These are phyloP conservation scores for Solanum lignicaule DNA, from an alignment of 257 asterid genomes.

Conservation along the genomic window DNA sequence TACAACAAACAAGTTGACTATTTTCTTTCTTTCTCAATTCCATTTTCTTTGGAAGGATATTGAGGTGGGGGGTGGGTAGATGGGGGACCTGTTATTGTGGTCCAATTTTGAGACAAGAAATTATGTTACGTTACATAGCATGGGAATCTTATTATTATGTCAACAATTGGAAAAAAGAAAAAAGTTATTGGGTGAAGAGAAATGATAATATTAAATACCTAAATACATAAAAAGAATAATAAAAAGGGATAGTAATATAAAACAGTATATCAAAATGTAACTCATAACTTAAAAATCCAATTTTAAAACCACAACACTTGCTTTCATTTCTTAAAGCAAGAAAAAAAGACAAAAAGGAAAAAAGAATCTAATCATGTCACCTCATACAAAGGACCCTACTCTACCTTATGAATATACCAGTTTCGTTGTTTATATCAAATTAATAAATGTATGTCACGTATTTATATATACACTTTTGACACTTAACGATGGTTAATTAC, in stretches of 20 bases:
- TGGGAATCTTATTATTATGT: neutral
- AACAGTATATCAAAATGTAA: neutral
- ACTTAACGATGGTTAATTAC: neutral
- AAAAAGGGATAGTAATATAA: neutral
- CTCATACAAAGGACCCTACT: neutral
- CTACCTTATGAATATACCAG: neutral
- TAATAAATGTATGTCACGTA: rapidly evolving
- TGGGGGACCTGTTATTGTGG: neutral
- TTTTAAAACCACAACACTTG: neutral
- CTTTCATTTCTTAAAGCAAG: neutral
- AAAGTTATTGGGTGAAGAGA: neutral
- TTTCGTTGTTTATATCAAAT: neutral
- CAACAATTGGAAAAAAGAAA: neutral
- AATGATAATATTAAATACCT: neutral
- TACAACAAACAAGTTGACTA: neutral
- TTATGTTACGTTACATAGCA: neutral
- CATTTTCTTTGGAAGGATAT: neutral
- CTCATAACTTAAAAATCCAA: neutral
- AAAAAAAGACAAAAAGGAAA: neutral
- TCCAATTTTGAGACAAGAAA: slow-evolving; percentile 3
- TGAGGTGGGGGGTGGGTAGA: neutral
- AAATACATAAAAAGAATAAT: neutral
- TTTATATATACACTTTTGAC: neutral
- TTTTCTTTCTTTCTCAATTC: neutral
- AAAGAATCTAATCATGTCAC: neutral